A percentile compares a stretch with the other conserved stretches of the same genome.
These are phyloP conservation scores for Parafenestella ontariensis DNA, from an alignment of 2,329 filamentous ascomycete genomes.

Conservation along the genomic window DNA sequence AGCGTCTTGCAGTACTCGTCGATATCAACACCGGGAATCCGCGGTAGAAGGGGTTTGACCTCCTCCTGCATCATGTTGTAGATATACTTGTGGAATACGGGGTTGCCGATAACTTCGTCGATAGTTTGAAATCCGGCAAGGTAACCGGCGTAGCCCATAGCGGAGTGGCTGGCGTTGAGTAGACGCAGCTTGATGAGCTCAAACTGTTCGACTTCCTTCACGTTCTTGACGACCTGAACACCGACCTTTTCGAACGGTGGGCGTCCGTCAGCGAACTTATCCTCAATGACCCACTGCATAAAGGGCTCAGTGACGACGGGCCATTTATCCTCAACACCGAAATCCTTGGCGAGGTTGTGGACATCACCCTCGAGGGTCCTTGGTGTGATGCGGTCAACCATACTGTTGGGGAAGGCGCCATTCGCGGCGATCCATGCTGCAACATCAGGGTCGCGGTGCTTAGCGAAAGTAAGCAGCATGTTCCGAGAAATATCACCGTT, in stretches of 20 bases:
- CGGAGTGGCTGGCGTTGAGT: constrained; percentile 36
- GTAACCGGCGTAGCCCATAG: constrained; percentile 37
- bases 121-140: constrained; percentile 37
- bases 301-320: constrained; percentile 40
- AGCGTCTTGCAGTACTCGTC: constrained; percentile 38
- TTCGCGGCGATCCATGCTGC: constrained; percentile 35
- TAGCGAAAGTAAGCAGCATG: constrained; percentile 34
- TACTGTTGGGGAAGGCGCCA: constrained; percentile 41
- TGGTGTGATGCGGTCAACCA: constrained; percentile 41
- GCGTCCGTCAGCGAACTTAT: constrained; percentile 38
- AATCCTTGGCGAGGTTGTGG: constrained; percentile 25
- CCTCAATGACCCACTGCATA: constrained; percentile 40
- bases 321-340: constrained; percentile 35
- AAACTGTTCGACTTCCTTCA: constrained; percentile 37
- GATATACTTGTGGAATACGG: constrained; percentile 33
- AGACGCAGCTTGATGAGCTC: constrained; percentile 39
- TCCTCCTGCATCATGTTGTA: constrained; percentile 40
- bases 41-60: constrained; percentile 36
- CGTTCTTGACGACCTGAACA: constrained; percentile 37
- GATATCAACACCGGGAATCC: constrained; percentile 35
- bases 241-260: constrained; percentile 39
- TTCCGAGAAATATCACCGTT: constrained; percentile 37
- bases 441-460: constrained; percentile 31
- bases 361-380: constrained; percentile 33
- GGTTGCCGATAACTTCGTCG: constrained; percentile 36